A percentile compares a stretch with the other conserved stretches of the same genome.
Evolutionary conservation across 352 stramenopile genomes (phyloP).

Genomic region (Blastocystis sp.): DNA sequence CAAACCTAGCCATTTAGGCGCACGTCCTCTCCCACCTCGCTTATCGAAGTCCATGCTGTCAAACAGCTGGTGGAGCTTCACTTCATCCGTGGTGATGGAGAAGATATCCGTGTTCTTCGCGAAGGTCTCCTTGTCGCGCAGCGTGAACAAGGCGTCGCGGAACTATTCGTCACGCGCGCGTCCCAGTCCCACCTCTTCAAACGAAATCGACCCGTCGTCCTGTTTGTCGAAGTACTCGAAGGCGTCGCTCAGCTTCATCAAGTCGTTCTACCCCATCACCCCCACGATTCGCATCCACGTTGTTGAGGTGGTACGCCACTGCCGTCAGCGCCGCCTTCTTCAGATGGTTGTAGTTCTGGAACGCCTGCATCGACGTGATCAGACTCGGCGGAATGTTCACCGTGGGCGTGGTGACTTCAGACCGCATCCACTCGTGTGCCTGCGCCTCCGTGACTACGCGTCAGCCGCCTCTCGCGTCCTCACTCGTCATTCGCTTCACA

Average conservation of each 20-base stretch:
- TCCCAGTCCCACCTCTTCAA: slow-evolving; percentile 35
- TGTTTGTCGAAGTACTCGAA: slow-evolving; percentile 69
- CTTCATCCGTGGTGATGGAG: slow-evolving; percentile 49
- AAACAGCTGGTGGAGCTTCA: slow-evolving; percentile 56
- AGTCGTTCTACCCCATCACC: slow-evolving; percentile 45
- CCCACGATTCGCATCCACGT: neutral
- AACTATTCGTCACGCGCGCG: neutral
- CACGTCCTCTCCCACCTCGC: neutral
- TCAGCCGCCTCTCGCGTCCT: neutral
- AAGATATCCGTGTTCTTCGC: slow-evolving; percentile 59
- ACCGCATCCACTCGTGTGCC: slow-evolving; percentile 53
- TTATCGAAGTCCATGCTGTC: slow-evolving; percentile 54
- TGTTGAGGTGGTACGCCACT: slow-evolving; percentile 67
- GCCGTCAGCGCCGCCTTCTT: slow-evolving; percentile 65
- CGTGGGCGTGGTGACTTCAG: slow-evolving; percentile 16
- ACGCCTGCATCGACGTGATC: slow-evolving; percentile 36
- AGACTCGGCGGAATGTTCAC: slow-evolving; percentile 74
- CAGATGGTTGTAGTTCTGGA: slow-evolving; percentile 61
- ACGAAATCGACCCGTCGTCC: slow-evolving; percentile 62
- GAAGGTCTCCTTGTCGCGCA: slow-evolving; percentile 54
- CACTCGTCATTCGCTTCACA: slow-evolving; percentile 65
- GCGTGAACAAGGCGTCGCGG: slow-evolving; percentile 46
- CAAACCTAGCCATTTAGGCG: neutral
- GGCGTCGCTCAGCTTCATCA: slow-evolving; percentile 53
- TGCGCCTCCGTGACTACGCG: slow-evolving; percentile 49